phyloP scores from a whole-genome alignment of 768 basidiomycete species.

The Roridomyces roridus region DNA sequence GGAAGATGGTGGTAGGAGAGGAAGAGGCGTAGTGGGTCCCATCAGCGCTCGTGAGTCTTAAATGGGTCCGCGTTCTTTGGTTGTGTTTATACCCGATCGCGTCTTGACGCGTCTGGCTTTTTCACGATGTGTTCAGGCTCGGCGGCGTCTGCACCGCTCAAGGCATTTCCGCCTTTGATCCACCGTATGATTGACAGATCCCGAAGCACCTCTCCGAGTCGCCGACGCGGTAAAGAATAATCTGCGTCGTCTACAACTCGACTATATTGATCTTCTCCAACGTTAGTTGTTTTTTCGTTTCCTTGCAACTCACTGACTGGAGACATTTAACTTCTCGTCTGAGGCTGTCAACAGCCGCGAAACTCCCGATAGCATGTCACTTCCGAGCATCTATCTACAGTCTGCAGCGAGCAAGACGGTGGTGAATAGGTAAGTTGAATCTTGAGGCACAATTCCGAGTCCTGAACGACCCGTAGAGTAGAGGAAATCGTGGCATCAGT shows the following conservation, averaged over 20 bases:
- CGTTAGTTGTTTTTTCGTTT: constrained; percentile 30
- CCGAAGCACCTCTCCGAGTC: constrained; percentile 66
- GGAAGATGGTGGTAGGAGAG: too few species aligned
- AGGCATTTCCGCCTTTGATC: not conserved
- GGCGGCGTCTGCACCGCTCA: not conserved
- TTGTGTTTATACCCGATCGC: too few species aligned
- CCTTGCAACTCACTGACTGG: not conserved
- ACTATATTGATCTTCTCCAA: constrained; percentile 66
- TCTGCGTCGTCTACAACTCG: constrained; percentile 47
- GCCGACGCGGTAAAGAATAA: constrained; percentile 58
- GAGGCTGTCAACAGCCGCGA: too few species aligned
- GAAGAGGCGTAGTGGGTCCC: too few species aligned
- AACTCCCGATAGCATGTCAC: constrained; percentile 3
- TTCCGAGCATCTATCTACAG: constrained; percentile 12
- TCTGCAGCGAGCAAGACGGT: constrained; percentile 19
- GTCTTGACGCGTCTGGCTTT: too few species aligned
- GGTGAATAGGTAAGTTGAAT: constrained; percentile 5
- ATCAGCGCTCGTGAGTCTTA: too few species aligned
- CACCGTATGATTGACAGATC: not conserved
- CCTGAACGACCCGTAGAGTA: constrained; percentile 40
- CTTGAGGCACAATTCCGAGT: not conserved
- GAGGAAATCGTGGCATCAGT: constrained; percentile 53
- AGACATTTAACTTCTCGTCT: too few species aligned
- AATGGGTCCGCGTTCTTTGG: too few species aligned
- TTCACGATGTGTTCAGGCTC: not conserved